Conservation (phyloP, 441 rosid species). For the Populus hybrid region DNA sequence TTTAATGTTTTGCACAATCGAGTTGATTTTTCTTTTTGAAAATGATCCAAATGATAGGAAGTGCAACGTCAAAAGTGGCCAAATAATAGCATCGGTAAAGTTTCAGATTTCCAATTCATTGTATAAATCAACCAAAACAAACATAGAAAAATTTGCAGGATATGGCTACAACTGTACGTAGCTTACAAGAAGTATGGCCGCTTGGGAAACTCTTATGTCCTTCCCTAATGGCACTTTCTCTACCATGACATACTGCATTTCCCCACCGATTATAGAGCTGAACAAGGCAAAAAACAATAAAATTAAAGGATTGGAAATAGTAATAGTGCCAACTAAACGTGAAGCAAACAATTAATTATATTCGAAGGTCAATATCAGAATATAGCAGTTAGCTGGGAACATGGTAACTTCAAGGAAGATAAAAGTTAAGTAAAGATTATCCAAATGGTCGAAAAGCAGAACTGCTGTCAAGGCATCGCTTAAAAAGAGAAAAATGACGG, state of each 20-base stretch:
- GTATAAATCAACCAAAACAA: background rate
- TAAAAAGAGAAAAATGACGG: too few species aligned
- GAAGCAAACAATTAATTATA: background rate
- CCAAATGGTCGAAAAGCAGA: too few species aligned
- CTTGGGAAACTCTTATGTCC: slow-evolving; percentile 92
- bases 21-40: background rate
- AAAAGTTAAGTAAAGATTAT: too few species aligned
- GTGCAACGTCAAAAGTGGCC: background rate
- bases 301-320: background rate
- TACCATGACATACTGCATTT: slow-evolving; percentile 67
- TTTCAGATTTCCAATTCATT: background rate
- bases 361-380: background rate
- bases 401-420: too few species aligned
- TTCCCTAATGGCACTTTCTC: slow-evolving; percentile 57
- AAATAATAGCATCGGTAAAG: background rate
- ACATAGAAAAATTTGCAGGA: background rate
- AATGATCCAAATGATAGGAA: background rate
- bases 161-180: background rate
- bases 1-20: background rate
- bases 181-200: slow-evolving; percentile 24
- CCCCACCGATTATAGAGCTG: slow-evolving; percentile 53
- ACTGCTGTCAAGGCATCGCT: too few species aligned
- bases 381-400: background rate
- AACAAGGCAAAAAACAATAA: background rate
- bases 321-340: background rate